A percentile compares a stretch with the other conserved stretches of the same genome.
Evolutionary conservation across 2,329 filamentous ascomycete genomes (phyloP).

Genomic region (Sporothrix schenckii): DNA sequence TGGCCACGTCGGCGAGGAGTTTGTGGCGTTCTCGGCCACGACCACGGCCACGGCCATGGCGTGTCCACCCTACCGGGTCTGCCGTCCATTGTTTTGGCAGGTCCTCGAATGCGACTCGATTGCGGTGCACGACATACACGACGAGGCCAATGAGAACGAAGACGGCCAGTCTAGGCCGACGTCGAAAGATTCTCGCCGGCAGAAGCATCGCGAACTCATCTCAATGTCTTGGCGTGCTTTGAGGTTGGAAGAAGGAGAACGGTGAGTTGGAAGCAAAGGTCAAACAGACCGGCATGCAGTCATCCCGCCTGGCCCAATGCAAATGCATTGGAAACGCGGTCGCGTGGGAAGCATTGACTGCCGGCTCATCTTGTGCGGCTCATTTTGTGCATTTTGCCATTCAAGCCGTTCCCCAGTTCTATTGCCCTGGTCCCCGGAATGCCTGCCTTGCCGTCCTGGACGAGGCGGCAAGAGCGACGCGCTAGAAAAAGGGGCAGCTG

Average conservation of each 20-base stretch:
- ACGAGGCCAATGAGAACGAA: not conserved
- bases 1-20: constrained; percentile 13
- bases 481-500: not conserved
- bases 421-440: not conserved
- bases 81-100: constrained; percentile 12
- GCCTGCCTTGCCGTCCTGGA: not conserved
- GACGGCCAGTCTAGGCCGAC: constrained; percentile 17
- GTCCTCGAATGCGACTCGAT: not conserved
- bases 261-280: not conserved
- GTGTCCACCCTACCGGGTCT: constrained; percentile 1
- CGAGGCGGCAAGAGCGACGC: not conserved
- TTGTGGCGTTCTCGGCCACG: not conserved
- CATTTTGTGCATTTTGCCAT: not conserved
- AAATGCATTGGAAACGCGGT: not conserved
- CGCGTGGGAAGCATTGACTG: not conserved
- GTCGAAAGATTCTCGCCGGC: constrained; percentile 9
- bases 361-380: constrained; percentile 1
- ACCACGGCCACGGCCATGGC: not conserved
- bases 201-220: constrained; percentile 11
- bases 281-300: not conserved
- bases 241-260: not conserved
- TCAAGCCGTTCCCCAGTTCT: not conserved
- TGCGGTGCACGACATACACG: not conserved
- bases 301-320: not conserved
- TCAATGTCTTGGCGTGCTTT: not conserved